These are phyloP conservation scores for Sophora flavescens DNA, from an alignment of 306 rosid genomes.

Conservation along the genomic window DNA sequence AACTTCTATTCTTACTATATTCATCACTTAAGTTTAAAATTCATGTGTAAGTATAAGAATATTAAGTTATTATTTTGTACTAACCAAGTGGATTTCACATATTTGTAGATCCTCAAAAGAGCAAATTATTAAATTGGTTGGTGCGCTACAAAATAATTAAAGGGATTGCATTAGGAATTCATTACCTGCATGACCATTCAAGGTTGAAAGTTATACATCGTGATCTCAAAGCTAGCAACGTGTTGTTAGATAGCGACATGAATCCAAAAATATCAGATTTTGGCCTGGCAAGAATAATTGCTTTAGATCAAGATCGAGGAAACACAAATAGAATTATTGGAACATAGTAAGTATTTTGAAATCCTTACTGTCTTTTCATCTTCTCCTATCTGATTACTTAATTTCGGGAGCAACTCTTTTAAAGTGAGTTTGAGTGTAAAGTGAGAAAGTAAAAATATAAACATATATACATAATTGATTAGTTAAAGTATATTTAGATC, in stretches of 20 bases:
- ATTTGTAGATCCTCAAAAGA: constrained; percentile 45
- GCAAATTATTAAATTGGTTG: constrained; percentile 48
- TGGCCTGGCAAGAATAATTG: constrained; percentile 65
- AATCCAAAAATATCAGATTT: constrained; percentile 71
- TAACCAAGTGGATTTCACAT: not conserved
- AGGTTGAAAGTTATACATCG: constrained; percentile 61
- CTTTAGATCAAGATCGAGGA: constrained; percentile 50
- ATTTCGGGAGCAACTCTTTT: too few species aligned
- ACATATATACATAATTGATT: too few species aligned
- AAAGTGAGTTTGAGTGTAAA: too few species aligned
- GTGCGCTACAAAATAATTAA: constrained; percentile 54
- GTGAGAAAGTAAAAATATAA: too few species aligned
- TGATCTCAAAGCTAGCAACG: constrained; percentile 70
- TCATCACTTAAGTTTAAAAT: not conserved
- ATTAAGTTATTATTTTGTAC: not conserved
- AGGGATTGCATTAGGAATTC: constrained; percentile 60
- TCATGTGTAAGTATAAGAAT: not conserved
- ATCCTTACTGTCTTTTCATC: not conserved
- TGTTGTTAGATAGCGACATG: constrained; percentile 59
- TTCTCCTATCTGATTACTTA: not conserved
- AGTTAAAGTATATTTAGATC: too few species aligned
- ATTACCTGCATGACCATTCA: constrained; percentile 67
- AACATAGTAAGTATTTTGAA: constrained; percentile 59
- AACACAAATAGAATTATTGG: constrained; percentile 59
- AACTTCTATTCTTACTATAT: not conserved